phyloP scores from a whole-genome alignment of 192 early-diverging fungal genomes.

The Funneliformis mosseae region DNA sequence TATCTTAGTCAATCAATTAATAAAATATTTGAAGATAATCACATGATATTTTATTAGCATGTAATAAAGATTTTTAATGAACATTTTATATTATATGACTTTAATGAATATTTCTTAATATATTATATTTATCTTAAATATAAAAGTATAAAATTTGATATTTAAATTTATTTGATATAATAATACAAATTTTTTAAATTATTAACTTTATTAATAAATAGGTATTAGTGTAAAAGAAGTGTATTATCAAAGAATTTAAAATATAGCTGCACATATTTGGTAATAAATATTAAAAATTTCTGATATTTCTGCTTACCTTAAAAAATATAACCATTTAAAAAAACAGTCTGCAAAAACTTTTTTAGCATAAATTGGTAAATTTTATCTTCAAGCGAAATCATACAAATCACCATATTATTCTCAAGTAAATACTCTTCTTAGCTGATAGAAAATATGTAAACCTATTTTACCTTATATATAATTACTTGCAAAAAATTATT shows the following conservation, averaged over 20 bases:
- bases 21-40: too few relatives aligned
- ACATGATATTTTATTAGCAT: too few relatives aligned
- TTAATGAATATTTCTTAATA: too few relatives aligned
- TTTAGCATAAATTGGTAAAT: neutral
- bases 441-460: neutral
- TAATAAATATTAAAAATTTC: neutral
- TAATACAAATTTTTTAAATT: too few relatives aligned
- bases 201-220: conserved; percentile 1
- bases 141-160: too few relatives aligned
- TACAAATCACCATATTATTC: neutral
- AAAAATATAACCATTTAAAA: neutral
- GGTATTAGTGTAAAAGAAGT: neutral
- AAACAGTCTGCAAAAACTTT: neutral
- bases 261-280: neutral
- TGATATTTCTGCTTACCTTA: neutral
- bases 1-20: too few relatives aligned
- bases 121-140: too few relatives aligned
- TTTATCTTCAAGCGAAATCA: neutral
- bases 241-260: neutral
- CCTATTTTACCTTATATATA: neutral
- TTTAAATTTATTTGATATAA: too few relatives aligned
- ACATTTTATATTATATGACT: too few relatives aligned
- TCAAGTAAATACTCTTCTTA: neutral
- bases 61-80: too few relatives aligned
- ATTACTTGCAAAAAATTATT: neutral